A percentile compares a stretch with the other conserved stretches of the same genome.
Conservation (phyloP, 805 yeast genomes). For the Cyberlindnera xishuangbannaensis region DNA sequence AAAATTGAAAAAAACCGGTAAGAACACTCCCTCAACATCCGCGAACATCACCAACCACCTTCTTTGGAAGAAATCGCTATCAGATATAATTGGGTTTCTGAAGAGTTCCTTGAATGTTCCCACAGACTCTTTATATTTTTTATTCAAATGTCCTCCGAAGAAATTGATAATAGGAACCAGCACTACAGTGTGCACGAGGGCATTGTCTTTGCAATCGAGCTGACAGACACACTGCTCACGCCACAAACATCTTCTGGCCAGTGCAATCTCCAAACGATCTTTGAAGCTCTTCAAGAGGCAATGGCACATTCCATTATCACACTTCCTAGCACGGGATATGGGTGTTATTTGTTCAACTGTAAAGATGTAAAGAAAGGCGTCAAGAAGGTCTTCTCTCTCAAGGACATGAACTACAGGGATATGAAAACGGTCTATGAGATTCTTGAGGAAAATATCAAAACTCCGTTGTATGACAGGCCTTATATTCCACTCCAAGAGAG, state of each 20-base stretch:
- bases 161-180: too few relatives aligned
- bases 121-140: too few relatives aligned
- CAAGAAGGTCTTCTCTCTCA: constrained; percentile 43
- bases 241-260: constrained; percentile 31
- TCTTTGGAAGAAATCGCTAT: too few relatives aligned
- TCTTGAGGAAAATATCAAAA: constrained; percentile 36
- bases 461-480: constrained; percentile 12
- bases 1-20: too few relatives aligned
- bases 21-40: too few relatives aligned
- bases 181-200: constrained; percentile 52
- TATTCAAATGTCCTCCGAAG: too few relatives aligned
- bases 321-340: constrained; percentile 66
- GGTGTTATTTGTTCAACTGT: constrained; percentile 56
- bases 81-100: too few relatives aligned
- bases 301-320: constrained; percentile 62
- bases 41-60: too few relatives aligned
- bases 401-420: constrained; percentile 48
- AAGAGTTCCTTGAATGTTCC: too few relatives aligned
- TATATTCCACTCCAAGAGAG: constrained; percentile 24
- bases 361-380: constrained; percentile 37
- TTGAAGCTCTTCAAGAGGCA: constrained; percentile 54
- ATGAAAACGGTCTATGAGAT: constrained; percentile 52
- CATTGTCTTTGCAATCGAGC: constrained; percentile 55
- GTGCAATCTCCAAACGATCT: constrained; percentile 44
- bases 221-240: constrained; percentile 40